Conservation (phyloP, 768 basidiomycete species). For the Cystobasidium onofrii region DNA sequence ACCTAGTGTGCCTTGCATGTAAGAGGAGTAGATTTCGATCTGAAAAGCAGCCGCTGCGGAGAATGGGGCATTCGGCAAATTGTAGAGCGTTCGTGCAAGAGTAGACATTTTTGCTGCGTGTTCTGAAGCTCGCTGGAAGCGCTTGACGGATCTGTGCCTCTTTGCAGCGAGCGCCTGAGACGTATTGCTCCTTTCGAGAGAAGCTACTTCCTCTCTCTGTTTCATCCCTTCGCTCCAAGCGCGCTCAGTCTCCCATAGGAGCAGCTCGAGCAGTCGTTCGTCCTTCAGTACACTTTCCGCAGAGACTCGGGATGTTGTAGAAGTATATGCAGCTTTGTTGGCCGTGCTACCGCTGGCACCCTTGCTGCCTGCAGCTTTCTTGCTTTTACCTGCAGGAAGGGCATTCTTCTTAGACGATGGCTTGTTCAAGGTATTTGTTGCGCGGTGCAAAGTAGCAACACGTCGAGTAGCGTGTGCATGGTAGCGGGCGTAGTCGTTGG, state of each 20-base stretch:
- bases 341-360: background rate
- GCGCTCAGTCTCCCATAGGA: slow-evolving; percentile 83
- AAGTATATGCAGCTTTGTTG: slow-evolving; percentile 26
- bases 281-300: slow-evolving; percentile 24
- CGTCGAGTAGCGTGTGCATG: slow-evolving; percentile 43
- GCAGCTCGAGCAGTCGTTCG: slow-evolving; percentile 55
- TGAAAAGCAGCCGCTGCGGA: slow-evolving; percentile 2
- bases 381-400: slow-evolving; percentile 60
- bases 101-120: slow-evolving; percentile 62
- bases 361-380: slow-evolving; percentile 55
- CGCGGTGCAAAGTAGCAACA: background rate
- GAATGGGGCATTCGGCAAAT: background rate
- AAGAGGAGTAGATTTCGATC: background rate
- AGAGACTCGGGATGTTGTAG: background rate
- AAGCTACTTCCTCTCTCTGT: slow-evolving; percentile 11
- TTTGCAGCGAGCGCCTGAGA: slow-evolving; percentile 55
- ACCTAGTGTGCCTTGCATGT: slow-evolving; percentile 12
- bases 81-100: slow-evolving; percentile 57
- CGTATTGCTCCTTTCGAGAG: slow-evolving; percentile 50
- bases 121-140: slow-evolving; percentile 68
- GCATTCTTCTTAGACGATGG: slow-evolving; percentile 74
- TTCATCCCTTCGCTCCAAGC: slow-evolving; percentile 62
- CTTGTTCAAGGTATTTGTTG: slow-evolving; percentile 68
- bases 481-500: slow-evolving; percentile 79
- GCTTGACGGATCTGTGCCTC: slow-evolving; percentile 61